phyloP scores from a whole-genome alignment of 2,329 filamentous ascomycete genomes.

The Neofusicoccum sp. region DNA sequence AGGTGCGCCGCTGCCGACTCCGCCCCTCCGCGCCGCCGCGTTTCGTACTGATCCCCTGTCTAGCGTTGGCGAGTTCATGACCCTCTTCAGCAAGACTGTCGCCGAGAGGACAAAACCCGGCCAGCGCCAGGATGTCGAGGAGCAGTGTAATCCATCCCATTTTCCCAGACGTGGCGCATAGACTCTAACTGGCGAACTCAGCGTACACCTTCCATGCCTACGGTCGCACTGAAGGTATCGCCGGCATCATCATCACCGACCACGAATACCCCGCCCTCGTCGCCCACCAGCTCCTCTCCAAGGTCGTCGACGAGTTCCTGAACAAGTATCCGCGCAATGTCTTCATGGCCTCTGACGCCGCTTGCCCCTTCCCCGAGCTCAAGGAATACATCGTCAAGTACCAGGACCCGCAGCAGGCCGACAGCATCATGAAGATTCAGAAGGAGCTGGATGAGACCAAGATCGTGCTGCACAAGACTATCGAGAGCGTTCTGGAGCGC shows the following conservation, averaged over 20 bases:
- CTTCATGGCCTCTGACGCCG: constrained; percentile 56
- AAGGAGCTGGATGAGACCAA: constrained; percentile 97
- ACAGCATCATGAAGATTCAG: constrained; percentile 94
- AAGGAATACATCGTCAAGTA: constrained; percentile 76
- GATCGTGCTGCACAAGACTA: constrained; percentile 95
- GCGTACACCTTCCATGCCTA: constrained; percentile 62
- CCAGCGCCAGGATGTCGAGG: constrained; percentile 80
- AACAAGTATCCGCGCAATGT: constrained; percentile 68
- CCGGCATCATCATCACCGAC: constrained; percentile 49
- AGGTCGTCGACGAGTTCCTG: constrained; percentile 85
- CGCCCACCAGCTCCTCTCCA: constrained; percentile 82
- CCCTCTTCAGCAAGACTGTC: constrained; percentile 80
- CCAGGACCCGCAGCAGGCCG: constrained; percentile 84
- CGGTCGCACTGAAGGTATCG: constrained; percentile 46
- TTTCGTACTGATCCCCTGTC: not conserved
- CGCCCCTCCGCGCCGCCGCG: not conserved
- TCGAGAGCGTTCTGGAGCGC: constrained; percentile 80
- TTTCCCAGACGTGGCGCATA: not conserved
- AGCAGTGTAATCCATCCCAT: constrained; percentile 58
- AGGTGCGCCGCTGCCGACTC: constrained; percentile 50
- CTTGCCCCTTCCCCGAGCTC: constrained; percentile 67
- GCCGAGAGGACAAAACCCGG: constrained; percentile 81
- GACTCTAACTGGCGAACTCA: constrained; percentile 23
- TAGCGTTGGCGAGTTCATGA: constrained; percentile 70
- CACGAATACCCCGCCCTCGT: constrained; percentile 63